phyloP scores from a whole-genome alignment of 441 rosid species.

The Erodium chrysanthum region DNA sequence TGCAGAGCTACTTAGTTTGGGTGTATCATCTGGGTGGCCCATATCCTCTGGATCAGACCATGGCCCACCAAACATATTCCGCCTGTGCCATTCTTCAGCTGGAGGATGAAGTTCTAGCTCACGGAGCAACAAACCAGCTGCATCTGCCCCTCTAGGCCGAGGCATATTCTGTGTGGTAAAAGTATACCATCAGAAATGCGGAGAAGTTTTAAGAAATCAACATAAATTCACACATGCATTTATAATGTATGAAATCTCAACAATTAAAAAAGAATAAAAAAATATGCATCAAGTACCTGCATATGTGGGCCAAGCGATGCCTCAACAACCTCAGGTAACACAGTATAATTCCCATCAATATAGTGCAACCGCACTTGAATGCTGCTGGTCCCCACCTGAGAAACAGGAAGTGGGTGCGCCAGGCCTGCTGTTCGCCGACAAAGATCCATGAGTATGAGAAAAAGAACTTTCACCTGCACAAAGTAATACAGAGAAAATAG shows the following conservation, averaged over 20 bases:
- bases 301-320: constrained; percentile 98
- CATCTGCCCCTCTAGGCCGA: constrained; percentile 98
- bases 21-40: constrained; percentile 39
- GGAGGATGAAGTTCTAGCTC: constrained; percentile 97
- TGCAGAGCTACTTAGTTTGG: constrained; percentile 31
- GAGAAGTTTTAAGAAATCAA: background rate
- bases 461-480: constrained; percentile 89
- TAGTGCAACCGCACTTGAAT: constrained; percentile 97
- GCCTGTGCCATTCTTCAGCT: constrained; percentile 96
- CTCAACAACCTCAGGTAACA: constrained; percentile 98
- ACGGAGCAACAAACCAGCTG: constrained; percentile 91
- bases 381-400: constrained; percentile 82
- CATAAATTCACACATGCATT: background rate
- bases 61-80: constrained; percentile 95
- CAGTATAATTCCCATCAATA: constrained; percentile 93
- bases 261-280: background rate
- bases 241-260: background rate
- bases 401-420: constrained; percentile 76
- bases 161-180: constrained; percentile 97
- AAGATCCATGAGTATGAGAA: constrained; percentile 94
- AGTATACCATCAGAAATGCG: background rate
- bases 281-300: constrained; percentile 53
- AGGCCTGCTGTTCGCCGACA: constrained; percentile 77
- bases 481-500: constrained; percentile 12
- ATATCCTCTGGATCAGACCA: constrained; percentile 82